Evolutionary conservation across 2,329 filamentous ascomycete species (phyloP).

Genomic region (Calonectria crousiana): DNA sequence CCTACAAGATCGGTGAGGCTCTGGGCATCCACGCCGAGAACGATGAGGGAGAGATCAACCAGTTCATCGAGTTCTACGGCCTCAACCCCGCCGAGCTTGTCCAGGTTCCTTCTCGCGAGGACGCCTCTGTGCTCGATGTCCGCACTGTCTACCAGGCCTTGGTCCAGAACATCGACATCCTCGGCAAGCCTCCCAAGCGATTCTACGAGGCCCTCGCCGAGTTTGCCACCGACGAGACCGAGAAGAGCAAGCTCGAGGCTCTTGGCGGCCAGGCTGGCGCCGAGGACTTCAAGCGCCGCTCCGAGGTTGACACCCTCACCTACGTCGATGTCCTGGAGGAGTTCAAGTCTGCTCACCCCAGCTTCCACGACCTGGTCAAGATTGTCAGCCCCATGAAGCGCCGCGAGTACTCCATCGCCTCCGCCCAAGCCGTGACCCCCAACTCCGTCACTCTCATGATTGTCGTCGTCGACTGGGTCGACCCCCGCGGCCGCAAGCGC

Average conservation of each 20-base stretch:
- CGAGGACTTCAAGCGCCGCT: slow-evolving; percentile 90
- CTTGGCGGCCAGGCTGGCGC: slow-evolving; percentile 84
- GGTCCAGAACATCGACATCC: slow-evolving; percentile 93
- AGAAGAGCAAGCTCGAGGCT: slow-evolving; percentile 83
- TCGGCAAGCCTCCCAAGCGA: slow-evolving; percentile 95
- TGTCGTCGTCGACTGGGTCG: slow-evolving; percentile 96
- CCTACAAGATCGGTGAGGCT: slow-evolving; percentile 96
- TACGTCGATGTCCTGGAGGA: slow-evolving; percentile 92
- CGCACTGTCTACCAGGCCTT: slow-evolving; percentile 94
- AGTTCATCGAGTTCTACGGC: slow-evolving; percentile 92
- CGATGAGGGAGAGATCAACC: slow-evolving; percentile 79
- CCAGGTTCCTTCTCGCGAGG: slow-evolving; percentile 90
- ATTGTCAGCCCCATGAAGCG: slow-evolving; percentile 95
- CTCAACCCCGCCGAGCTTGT: slow-evolving; percentile 86
- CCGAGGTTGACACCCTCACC: slow-evolving; percentile 91
- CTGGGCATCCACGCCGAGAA: slow-evolving; percentile 97
- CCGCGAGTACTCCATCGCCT: slow-evolving; percentile 98
- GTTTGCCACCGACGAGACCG: slow-evolving; percentile 84
- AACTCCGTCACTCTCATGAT: slow-evolving; percentile 94
- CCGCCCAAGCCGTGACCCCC: slow-evolving; percentile 93
- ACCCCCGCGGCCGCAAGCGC: slow-evolving; percentile 86
- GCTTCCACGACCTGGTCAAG: slow-evolving; percentile 87
- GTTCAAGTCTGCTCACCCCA: slow-evolving; percentile 88
- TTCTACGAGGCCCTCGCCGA: slow-evolving; percentile 96
- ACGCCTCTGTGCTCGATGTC: slow-evolving; percentile 79